phyloP scores from a whole-genome alignment of 148 eudicot genomes.

The Agrostemma githago region DNA sequence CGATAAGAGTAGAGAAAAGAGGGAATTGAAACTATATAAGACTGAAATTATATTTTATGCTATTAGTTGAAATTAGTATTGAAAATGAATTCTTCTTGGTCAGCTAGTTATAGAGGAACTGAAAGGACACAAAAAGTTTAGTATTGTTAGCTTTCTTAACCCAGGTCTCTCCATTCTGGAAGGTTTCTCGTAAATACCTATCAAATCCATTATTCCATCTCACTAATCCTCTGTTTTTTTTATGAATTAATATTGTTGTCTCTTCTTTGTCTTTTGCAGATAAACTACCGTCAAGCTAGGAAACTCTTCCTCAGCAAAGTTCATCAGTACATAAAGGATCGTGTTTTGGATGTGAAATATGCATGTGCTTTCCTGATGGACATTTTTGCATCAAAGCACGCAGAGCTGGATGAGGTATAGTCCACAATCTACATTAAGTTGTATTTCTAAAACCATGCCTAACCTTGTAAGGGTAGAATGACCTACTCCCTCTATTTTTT shows the following conservation, averaged over 20 bases:
- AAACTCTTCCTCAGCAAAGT: conserved; percentile 68
- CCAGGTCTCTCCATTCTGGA: neutral
- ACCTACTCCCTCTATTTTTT: neutral
- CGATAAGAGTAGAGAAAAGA: neutral
- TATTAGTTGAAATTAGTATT: neutral
- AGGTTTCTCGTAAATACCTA: neutral
- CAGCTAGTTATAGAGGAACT: neutral
- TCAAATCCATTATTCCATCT: neutral
- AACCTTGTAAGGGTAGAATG: neutral
- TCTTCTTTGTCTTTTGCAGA: conserved; percentile 36
- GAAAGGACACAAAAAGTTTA: neutral
- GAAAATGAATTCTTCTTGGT: neutral
- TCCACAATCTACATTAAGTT: conserved; percentile 9
- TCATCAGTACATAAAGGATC: conserved; percentile 88
- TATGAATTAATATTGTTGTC: conserved; percentile 3
- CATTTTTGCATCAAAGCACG: conserved; percentile 42
- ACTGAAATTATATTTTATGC: neutral
- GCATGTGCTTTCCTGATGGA: conserved; percentile 85
- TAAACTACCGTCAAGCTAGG: conserved; percentile 69
- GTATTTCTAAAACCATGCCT: neutral
- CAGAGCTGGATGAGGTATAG: conserved; percentile 70
- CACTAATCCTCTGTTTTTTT: neutral
- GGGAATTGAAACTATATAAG: neutral
- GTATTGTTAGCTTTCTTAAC: conserved; percentile 1
- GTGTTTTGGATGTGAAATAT: conserved; percentile 85